Evolutionary conservation across 1,284 basidiomycete genomes (phyloP).

Genomic region (Microstroma glucosiphilum): DNA sequence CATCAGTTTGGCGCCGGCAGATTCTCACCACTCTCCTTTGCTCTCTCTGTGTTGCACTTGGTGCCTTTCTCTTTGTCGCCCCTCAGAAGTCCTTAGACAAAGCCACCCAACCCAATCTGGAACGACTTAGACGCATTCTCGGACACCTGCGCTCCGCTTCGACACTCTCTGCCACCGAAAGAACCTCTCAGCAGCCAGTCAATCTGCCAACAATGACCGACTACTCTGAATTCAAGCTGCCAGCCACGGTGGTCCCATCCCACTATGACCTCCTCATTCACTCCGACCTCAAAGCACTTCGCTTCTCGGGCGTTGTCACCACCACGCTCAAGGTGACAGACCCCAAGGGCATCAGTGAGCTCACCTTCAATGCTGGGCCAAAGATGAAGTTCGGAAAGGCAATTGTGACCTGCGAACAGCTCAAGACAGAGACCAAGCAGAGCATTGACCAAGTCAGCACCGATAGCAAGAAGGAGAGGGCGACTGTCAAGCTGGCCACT

Average conservation of each 20-base stretch:
- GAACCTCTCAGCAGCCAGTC: neutral
- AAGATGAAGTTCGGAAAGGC: slow-evolving; percentile 66
- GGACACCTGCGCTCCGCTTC: neutral
- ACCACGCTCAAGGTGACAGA: slow-evolving; percentile 71
- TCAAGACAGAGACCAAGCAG: slow-evolving; percentile 59
- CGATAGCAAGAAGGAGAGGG: slow-evolving; percentile 40
- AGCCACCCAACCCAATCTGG: neutral
- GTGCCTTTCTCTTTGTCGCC: too few species aligned
- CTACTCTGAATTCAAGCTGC: slow-evolving; percentile 61
- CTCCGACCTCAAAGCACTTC: slow-evolving; percentile 67
- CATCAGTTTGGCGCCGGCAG: too few species aligned
- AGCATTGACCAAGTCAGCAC: slow-evolving; percentile 55
- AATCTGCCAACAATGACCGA: neutral
- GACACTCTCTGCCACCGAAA: neutral
- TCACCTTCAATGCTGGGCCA: slow-evolving; percentile 54
- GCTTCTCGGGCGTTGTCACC: slow-evolving; percentile 71
- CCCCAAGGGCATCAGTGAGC: slow-evolving; percentile 9
- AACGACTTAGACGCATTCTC: slow-evolving; percentile 1
- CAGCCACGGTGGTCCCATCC: slow-evolving; percentile 65
- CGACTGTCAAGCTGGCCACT: slow-evolving; percentile 33
- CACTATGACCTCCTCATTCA: slow-evolving; percentile 78
- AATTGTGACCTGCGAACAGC: slow-evolving; percentile 61
- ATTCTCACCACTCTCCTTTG: too few species aligned
- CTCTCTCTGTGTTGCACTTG: too few species aligned
- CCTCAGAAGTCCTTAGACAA: too few species aligned